Base-by-base conservation (phyloP, 2,329 filamentous ascomycete genomes). In the Diaporthe citriasiana region DNA sequence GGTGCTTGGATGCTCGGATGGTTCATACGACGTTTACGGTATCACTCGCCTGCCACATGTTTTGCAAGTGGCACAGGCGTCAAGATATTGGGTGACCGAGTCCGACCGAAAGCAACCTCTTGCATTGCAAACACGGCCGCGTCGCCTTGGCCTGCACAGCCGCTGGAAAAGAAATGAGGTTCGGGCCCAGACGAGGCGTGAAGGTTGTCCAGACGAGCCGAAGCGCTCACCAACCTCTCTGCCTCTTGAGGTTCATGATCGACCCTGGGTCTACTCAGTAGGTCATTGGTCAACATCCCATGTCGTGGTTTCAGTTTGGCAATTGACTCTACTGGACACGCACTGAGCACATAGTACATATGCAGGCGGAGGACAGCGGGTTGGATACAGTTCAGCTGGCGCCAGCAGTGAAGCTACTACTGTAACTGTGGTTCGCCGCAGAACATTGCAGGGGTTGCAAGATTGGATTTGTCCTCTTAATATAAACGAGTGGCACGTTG, bases 1-100 rank as follows among this genome's bases (percentile, higher is more conserved):
- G 60, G 50, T 47, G 59, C 45, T 66, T 51, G 45, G 30, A 66
- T 66, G 60, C 45, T 68, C 63, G 63, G 63, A 68, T 68, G 63
- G 22, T 53, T 53, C 63, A 68, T 68, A 68, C 63, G 63, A 68
- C 63, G 63, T 40, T 35, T 53, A 68, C 47, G 47, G 63, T 68
- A 53, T 68, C 63, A 68, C 63, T 68, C 63, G 63, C 63, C 38
- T 53, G 47, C 63, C 63, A 68, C 63, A 68, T 68, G 63, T 68
- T 68, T 68, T 68, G 63, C 63, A 68, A 68, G 63, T 68, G 22
- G 63, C 63, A 68, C 63, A 68, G 47, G 63, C 63, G 63, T 40
- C 47, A 68, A 27, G 33, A 68, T 53, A 53, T 68, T 53, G 63
- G 63, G 53, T 40, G 63, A 53, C 33, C 63, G 47, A 40, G n/a